These are phyloP conservation scores for Calocera cornea DNA, from an alignment of 768 basidiomycete species.

Conservation along the genomic window DNA sequence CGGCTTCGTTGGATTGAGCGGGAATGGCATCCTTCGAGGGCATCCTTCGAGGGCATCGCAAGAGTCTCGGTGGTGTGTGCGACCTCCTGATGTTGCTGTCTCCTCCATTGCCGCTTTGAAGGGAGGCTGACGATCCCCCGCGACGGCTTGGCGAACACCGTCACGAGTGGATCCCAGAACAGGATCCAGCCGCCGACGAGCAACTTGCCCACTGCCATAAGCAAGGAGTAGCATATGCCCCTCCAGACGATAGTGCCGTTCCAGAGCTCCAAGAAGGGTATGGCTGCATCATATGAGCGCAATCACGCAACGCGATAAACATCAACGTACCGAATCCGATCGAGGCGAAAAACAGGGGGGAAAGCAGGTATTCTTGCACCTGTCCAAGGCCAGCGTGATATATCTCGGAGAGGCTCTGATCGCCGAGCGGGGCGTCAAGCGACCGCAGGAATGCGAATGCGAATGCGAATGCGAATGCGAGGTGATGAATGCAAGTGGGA, in stretches of 20 bases:
- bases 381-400: conserved; percentile 24
- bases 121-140: no score
- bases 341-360: conserved; percentile 53
- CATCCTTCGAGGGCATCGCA: not conserved
- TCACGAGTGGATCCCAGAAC: conserved; percentile 3
- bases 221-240: conserved; percentile 41
- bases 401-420: not conserved
- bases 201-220: conserved; percentile 45
- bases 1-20: no score
- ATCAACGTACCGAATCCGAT: conserved; percentile 33
- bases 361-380: conserved; percentile 32
- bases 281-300: conserved; percentile 18
- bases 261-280: conserved; percentile 37
- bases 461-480: conserved; percentile 37
- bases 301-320: not conserved
- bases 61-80: not conserved
- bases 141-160: not conserved
- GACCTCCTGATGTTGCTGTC: no score
- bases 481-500: conserved; percentile 35
- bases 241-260: conserved; percentile 35
- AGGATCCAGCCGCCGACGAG: conserved; percentile 34
- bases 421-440: conserved; percentile 12
- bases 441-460: conserved; percentile 35
- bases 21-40: no score
- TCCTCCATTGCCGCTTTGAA: no score